A percentile compares a stretch with the other conserved stretches of the same genome.
phyloP scores from a whole-genome alignment of 2,329 filamentous ascomycete species.

The Mycosphaerella sp. region DNA sequence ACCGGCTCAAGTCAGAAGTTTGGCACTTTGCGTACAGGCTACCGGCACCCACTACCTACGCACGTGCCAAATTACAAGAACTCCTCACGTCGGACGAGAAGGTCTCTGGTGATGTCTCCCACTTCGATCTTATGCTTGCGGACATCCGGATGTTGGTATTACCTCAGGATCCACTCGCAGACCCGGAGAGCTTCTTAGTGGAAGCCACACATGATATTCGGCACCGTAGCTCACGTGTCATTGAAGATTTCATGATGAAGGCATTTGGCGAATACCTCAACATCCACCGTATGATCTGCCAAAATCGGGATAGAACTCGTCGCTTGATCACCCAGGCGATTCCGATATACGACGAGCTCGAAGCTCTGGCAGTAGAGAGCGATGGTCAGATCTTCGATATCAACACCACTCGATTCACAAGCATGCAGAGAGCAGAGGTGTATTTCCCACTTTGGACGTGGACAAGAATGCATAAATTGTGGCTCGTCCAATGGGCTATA shows the following conservation, averaged over 20 bases:
- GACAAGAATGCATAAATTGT: conserved; percentile 86
- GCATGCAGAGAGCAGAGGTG: conserved; percentile 36
- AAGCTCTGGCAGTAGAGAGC: conserved; percentile 56
- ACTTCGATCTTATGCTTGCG: conserved; percentile 67
- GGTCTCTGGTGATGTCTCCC: conserved; percentile 59
- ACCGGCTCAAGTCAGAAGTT: conserved; percentile 36
- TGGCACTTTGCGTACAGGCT: conserved; percentile 58
- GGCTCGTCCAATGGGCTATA: conserved; percentile 76
- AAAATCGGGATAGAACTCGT: conserved; percentile 85
- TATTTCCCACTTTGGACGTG: conserved; percentile 72
- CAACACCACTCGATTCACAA: background rate
- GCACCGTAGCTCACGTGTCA: conserved; percentile 63
- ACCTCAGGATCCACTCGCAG: conserved; percentile 62
- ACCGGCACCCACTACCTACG: conserved; percentile 75
- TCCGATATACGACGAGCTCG: conserved; percentile 74
- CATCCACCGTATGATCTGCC: conserved; percentile 73
- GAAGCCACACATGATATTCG: conserved; percentile 68
- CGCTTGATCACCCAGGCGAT: conserved; percentile 81
- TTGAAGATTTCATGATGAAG: conserved; percentile 60
- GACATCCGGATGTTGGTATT: conserved; percentile 74
- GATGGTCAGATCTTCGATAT: conserved; percentile 16
- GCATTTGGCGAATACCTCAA: conserved; percentile 64
- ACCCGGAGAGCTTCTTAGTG: conserved; percentile 67
- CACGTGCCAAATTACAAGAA: conserved; percentile 53
- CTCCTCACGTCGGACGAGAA: conserved; percentile 64